Evolutionary conservation across 495 filamentous ascomycete species (phyloP).

Genomic region (Penicillium cinerascens): DNA sequence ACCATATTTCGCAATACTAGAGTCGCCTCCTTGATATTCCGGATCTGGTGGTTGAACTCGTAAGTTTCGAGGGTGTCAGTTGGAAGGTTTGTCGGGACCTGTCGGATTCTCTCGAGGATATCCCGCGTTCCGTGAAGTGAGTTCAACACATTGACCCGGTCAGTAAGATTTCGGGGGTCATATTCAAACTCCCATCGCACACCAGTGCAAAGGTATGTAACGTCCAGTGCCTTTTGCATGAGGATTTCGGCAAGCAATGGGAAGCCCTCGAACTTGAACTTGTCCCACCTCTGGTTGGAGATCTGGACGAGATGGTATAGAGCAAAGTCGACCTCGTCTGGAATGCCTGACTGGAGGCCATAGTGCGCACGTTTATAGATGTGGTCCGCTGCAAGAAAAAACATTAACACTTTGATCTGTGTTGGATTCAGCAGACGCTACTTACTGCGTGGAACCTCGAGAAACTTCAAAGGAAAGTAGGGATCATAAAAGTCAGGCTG

Average conservation of each 20-base stretch:
- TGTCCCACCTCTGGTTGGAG: slow-evolving; percentile 89
- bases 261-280: slow-evolving; percentile 90
- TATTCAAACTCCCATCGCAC: slow-evolving; percentile 79
- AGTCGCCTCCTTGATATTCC: slow-evolving; percentile 79
- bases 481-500: slow-evolving; percentile 44
- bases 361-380: slow-evolving; percentile 83
- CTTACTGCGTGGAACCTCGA: slow-evolving; percentile 44
- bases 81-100: slow-evolving; percentile 51
- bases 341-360: slow-evolving; percentile 74
- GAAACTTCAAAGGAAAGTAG: slow-evolving; percentile 38
- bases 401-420: neutral
- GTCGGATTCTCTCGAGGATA: slow-evolving; percentile 63
- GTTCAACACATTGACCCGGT: slow-evolving; percentile 68
- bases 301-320: slow-evolving; percentile 93
- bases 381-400: slow-evolving; percentile 40
- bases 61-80: slow-evolving; percentile 71
- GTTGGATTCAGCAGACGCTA: neutral
- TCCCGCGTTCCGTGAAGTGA: slow-evolving; percentile 63
- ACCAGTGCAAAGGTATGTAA: slow-evolving; percentile 71
- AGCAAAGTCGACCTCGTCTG: slow-evolving; percentile 81
- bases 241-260: slow-evolving; percentile 85
- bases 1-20: slow-evolving; percentile 92
- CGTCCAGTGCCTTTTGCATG: slow-evolving; percentile 73
- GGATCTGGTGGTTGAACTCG: slow-evolving; percentile 66
- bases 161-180: slow-evolving; percentile 48